Conservation (phyloP, 805 yeast species). For the Scheffersomyces amazonensis region DNA sequence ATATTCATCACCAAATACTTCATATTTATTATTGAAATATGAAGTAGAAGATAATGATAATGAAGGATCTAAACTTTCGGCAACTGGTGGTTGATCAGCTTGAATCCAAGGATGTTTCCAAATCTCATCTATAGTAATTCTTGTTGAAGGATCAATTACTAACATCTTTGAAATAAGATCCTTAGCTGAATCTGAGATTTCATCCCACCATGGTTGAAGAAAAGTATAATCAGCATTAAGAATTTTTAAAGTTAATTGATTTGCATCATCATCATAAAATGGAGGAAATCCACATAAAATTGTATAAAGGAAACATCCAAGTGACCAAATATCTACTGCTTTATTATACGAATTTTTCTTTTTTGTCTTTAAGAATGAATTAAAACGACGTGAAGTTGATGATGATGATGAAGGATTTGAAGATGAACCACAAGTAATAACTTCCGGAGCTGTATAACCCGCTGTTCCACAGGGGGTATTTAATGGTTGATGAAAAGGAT, state of each 20-base stretch:
- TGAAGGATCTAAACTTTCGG: neutral
- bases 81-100: conserved; percentile 10
- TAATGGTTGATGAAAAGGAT: conserved; percentile 14
- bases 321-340: conserved; percentile 71
- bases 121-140: conserved; percentile 68
- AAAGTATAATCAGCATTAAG: conserved; percentile 72
- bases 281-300: conserved; percentile 74
- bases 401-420: conserved; percentile 9
- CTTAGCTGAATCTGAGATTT: conserved; percentile 68
- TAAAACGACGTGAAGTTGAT: neutral
- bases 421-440: conserved; percentile 38
- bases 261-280: conserved; percentile 68
- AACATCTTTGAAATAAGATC: conserved; percentile 62
- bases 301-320: conserved; percentile 70
- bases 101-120: conserved; percentile 68
- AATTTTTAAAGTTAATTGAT: conserved; percentile 62
- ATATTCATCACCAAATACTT: conserved; percentile 4
- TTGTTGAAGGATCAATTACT: conserved; percentile 63
- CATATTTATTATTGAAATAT: conserved; percentile 4
- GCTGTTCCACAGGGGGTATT: conserved; percentile 78
- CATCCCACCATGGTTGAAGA: conserved; percentile 87
- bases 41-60: neutral
- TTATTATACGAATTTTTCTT: conserved; percentile 57
- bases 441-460: conserved; percentile 75
- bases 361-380: neutral